Percentiles rank a stretch among this genome's conserved stretches.
These are phyloP conservation scores for Withania somnifera DNA, from an alignment of 305 asterid genomes.

Conservation along the genomic window DNA sequence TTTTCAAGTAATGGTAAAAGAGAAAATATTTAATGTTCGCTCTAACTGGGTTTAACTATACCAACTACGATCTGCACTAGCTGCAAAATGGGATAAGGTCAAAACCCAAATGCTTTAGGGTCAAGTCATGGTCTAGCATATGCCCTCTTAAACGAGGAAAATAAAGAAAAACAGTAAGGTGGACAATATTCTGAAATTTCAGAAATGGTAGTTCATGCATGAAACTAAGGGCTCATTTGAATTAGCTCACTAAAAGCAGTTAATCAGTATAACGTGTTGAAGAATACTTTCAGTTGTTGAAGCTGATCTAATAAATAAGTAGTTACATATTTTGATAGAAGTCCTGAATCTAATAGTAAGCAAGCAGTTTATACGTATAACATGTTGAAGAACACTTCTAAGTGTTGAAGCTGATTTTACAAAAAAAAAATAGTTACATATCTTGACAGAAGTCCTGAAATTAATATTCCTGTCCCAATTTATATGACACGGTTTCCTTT, in stretches of 20 bases:
- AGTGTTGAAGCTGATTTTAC: too few species aligned
- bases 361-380: too few species aligned
- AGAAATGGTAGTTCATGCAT: neutral
- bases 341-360: neutral
- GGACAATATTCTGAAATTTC: neutral
- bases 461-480: too few species aligned
- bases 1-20: neutral
- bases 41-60: neutral
- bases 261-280: neutral
- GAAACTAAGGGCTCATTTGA: neutral
- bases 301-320: neutral
- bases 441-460: too few species aligned
- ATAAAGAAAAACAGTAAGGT: neutral
- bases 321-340: neutral
- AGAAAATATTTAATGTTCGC: neutral
- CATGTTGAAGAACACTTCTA: too few species aligned
- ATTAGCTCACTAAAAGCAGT: neutral
- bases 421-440: too few species aligned
- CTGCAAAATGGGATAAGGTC: neutral
- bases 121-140: neutral
- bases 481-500: too few species aligned
- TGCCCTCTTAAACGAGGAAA: neutral
- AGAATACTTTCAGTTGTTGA: neutral
- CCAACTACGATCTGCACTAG: neutral
- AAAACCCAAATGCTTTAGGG: neutral